Evolutionary conservation across 495 filamentous ascomycete genomes (phyloP).

Genomic region (Bryoglossum gracile): DNA sequence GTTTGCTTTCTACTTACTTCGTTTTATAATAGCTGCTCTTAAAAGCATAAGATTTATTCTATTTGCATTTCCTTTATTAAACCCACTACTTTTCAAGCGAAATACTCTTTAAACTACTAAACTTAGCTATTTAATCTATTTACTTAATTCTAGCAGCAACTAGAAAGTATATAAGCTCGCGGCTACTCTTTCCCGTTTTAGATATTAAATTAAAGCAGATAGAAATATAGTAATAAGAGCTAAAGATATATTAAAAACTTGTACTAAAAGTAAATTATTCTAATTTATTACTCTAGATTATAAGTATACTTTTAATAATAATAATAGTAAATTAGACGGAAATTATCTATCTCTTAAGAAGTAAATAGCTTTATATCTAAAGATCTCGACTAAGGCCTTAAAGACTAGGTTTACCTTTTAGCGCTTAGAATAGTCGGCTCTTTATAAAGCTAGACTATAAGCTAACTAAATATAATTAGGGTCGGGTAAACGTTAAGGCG

Average conservation of each 20-base stretch:
- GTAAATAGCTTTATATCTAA: constrained; percentile 9
- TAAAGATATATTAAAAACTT: constrained; percentile 12
- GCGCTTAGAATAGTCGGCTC: constrained; percentile 19
- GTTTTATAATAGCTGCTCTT: too few relatives aligned
- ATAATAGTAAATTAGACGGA: constrained; percentile 12
- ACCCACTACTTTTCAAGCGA: constrained; percentile 3
- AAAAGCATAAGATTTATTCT: constrained; percentile 1
- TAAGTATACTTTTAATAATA: constrained; percentile 10
- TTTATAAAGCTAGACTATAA: constrained; percentile 6
- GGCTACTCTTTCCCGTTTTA: constrained; percentile 6
- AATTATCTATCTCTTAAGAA: constrained; percentile 22
- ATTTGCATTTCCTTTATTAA: constrained; percentile 5
- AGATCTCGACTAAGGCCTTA: constrained; percentile 16
- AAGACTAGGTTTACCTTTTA: constrained; percentile 14
- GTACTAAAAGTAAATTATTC: constrained; percentile 11
- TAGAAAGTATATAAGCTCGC: constrained; percentile 9
- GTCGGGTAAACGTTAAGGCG: constrained; percentile 6
- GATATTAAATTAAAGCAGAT: neutral
- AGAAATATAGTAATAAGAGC: constrained; percentile 7
- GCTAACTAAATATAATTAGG: constrained; percentile 10
- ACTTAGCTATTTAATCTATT: constrained; percentile 10
- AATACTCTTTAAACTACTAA: neutral
- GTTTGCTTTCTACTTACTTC: too few relatives aligned
- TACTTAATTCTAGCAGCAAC: constrained; percentile 6
- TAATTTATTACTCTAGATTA: constrained; percentile 2